These are phyloP conservation scores for Oleoguttula mirabilis DNA, from an alignment of 495 filamentous ascomycete genomes.

Conservation along the genomic window DNA sequence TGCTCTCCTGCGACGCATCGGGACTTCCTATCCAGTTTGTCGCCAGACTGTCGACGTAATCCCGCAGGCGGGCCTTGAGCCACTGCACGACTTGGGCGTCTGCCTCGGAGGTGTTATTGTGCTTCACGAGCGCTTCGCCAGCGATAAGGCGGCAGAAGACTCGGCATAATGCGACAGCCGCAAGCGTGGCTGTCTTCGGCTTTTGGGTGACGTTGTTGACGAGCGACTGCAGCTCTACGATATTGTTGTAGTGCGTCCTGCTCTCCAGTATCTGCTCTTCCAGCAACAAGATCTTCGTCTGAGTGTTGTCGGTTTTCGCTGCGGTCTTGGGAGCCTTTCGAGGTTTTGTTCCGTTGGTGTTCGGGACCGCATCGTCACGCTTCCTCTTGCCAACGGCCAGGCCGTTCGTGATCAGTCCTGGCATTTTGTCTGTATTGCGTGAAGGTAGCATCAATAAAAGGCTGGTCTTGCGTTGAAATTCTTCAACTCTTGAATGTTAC, in stretches of 20 bases:
- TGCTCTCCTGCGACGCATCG: slow-evolving; percentile 32
- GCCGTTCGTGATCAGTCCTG: slow-evolving; percentile 2
- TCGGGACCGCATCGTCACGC: slow-evolving; percentile 29
- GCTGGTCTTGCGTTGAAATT: too few species aligned
- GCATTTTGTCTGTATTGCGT: too few species aligned
- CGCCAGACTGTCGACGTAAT: slow-evolving; percentile 39
- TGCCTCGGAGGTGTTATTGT: slow-evolving; percentile 50
- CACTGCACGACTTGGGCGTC: slow-evolving; percentile 64
- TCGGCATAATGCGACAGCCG: slow-evolving; percentile 71
- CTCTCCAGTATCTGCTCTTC: slow-evolving; percentile 73
- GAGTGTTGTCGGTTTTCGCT: slow-evolving; percentile 33
- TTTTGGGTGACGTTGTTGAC: slow-evolving; percentile 37
- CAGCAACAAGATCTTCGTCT: slow-evolving; percentile 51
- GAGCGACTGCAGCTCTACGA: slow-evolving; percentile 56
- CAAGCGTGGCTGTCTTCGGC: slow-evolving; percentile 37
- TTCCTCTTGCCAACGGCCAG: slow-evolving; percentile 10
- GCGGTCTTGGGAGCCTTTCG: slow-evolving; percentile 14
- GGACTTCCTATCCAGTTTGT: slow-evolving; percentile 15
- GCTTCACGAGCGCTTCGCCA: slow-evolving; percentile 55
- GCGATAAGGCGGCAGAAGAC: slow-evolving; percentile 79
- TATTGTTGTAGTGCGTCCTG: slow-evolving; percentile 85
- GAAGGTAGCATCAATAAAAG: too few species aligned
- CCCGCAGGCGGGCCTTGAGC: slow-evolving; percentile 60
- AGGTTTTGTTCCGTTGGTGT: slow-evolving; percentile 29
- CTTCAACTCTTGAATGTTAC: too few species aligned